Percentiles rank a stretch among this genome's conserved stretches.
Evolutionary conservation across 805 yeast species (phyloP).

Genomic region (Yamadazyma sp.): DNA sequence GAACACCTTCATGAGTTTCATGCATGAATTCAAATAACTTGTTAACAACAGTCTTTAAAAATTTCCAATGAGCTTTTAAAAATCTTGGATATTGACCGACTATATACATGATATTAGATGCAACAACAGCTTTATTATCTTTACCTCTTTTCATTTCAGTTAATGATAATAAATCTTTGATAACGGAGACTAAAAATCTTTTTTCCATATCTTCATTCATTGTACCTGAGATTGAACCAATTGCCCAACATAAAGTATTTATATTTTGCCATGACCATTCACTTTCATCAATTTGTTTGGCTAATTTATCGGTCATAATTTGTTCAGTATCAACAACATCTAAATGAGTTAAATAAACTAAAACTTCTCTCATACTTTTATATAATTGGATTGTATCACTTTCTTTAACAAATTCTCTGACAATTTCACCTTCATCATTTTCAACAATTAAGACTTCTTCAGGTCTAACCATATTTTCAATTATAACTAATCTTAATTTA

Average conservation of each 20-base stretch:
- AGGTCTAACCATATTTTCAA: conserved; percentile 97
- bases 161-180: conserved; percentile 83
- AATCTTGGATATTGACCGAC: conserved; percentile 99
- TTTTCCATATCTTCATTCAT: conserved; percentile 98
- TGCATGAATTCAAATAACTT: conserved; percentile 98
- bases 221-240: conserved; percentile 97
- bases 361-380: conserved; percentile 92
- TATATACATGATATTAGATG: conserved; percentile 99
- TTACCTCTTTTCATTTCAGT: conserved; percentile 97
- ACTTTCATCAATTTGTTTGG: conserved; percentile 89
- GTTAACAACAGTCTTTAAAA: conserved; percentile 90
- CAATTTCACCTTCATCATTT: conserved; percentile 98
- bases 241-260: conserved; percentile 98
- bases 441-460: conserved; percentile 97
- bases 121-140: conserved; percentile 98
- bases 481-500: conserved; percentile 84
- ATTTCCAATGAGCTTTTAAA: conserved; percentile 97
- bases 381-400: conserved; percentile 95
- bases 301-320: conserved; percentile 88
- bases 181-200: conserved; percentile 87
- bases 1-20: conserved; percentile 99
- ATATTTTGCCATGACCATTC: conserved; percentile 99
- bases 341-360: conserved; percentile 92
- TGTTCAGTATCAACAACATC: conserved; percentile 92
- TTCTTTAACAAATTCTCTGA: conserved; percentile 94